These are phyloP conservation scores for Scenedesmus sp. DNA, from an alignment of 163 green algal genomes.

Conservation along the genomic window DNA sequence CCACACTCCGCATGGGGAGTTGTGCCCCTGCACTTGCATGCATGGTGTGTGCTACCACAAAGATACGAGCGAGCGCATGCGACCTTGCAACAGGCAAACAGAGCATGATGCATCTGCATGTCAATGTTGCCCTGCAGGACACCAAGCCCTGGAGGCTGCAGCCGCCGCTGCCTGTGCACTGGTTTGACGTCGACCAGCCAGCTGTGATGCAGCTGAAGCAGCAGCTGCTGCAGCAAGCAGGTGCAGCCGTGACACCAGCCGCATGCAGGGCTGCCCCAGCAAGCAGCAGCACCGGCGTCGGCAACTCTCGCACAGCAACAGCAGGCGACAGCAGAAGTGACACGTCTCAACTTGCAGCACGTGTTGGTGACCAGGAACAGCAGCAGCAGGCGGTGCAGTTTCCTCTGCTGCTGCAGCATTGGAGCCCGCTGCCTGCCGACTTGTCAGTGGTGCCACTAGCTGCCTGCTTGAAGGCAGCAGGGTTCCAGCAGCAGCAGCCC, in stretches of 20 bases:
- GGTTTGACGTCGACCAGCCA: slow-evolving; percentile 71
- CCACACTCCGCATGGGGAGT: too few species aligned
- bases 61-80: too few species aligned
- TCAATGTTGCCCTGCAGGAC: slow-evolving; percentile 55
- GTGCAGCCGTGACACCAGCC: slow-evolving; percentile 2
- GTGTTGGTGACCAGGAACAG: slow-evolving; percentile 3
- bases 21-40: too few species aligned
- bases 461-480: slow-evolving; percentile 37
- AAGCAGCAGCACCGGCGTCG: not conserved
- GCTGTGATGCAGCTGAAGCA: slow-evolving; percentile 65
- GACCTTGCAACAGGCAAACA: too few species aligned
- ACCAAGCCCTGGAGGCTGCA: slow-evolving; percentile 71
- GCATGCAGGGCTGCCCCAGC: not conserved
- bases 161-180: slow-evolving; percentile 56
- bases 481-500: slow-evolving; percentile 57
- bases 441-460: slow-evolving; percentile 55
- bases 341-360: not conserved
- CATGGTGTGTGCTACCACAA: too few species aligned
- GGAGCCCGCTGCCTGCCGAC: slow-evolving; percentile 59
- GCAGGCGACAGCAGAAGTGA: not conserved
- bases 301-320: not conserved
- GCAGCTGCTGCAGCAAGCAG: slow-evolving; percentile 53
- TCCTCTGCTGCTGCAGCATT: slow-evolving; percentile 59
- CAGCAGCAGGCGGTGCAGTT: not conserved
- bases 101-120: too few species aligned